Percentiles rank a stretch among this genome's conserved stretches.
Conservation (phyloP, 192 early-diverging fungal genomes). For the Linnemannia exigua region DNA sequence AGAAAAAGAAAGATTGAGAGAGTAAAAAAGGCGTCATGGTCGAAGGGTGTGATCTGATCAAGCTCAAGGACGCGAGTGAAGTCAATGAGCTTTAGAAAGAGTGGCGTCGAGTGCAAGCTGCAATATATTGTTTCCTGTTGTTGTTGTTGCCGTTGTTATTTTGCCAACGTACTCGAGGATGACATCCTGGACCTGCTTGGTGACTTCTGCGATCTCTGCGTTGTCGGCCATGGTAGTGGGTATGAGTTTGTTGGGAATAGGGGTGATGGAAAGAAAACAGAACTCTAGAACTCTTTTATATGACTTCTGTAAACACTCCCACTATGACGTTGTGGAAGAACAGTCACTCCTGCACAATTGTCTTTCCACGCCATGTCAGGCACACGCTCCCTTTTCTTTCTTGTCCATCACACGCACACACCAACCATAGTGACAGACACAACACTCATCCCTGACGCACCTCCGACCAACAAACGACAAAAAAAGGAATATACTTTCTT, state of each 20-base stretch:
- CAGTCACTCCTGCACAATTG: slow-evolving; percentile 13
- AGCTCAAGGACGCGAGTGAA: not conserved
- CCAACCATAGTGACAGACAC: not conserved
- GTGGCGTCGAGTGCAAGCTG: not conserved
- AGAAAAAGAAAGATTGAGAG: not conserved
- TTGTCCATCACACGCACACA: not conserved
- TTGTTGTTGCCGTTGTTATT: not conserved
- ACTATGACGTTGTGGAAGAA: slow-evolving; percentile 26
- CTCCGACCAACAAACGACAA: not conserved
- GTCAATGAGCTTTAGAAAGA: not conserved
- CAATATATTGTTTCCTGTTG: not conserved
- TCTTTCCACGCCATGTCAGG: not conserved
- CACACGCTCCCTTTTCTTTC: not conserved
- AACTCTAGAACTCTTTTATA: not conserved
- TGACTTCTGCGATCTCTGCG: slow-evolving; percentile 45
- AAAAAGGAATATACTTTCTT: not conserved
- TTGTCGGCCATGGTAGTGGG: slow-evolving; percentile 36
- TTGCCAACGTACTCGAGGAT: slow-evolving; percentile 36
- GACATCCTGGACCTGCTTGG: slow-evolving; percentile 54
- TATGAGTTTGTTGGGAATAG: not conserved
- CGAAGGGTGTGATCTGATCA: not conserved
- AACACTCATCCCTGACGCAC: slow-evolving; percentile 3
- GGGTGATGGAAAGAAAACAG: not conserved
- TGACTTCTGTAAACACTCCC: not conserved
- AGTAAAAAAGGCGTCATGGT: not conserved